Percentiles rank a stretch among this genome's conserved stretches.
phyloP scores from a whole-genome alignment of 495 filamentous ascomycete species.

The Hamigera avellanea region DNA sequence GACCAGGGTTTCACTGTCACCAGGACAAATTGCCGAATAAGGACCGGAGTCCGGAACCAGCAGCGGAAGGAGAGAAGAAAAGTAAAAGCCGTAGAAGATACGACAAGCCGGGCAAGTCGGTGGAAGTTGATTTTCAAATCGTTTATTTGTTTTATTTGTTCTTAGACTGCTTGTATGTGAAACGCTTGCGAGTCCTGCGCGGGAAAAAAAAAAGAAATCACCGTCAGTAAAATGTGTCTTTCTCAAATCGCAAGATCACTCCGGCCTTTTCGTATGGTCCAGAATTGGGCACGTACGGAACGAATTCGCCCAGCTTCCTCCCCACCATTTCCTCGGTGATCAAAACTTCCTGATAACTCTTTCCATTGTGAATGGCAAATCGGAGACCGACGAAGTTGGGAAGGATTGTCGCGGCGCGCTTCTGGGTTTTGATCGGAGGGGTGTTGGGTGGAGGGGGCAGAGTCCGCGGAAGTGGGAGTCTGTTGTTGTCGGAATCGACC shows the following conservation, averaged over 20 bases:
- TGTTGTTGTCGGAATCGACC: constrained; percentile 4
- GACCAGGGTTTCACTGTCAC: too few relatives aligned
- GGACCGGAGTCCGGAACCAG: too few relatives aligned
- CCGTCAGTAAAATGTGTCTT: too few relatives aligned
- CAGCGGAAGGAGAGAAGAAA: too few relatives aligned
- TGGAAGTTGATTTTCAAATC: too few relatives aligned
- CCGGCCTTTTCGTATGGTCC: too few relatives aligned
- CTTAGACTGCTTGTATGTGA: constrained; percentile 68
- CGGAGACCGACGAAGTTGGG: constrained; percentile 90
- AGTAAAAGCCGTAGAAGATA: too few relatives aligned
- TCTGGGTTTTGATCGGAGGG: constrained; percentile 76
- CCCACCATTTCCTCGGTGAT: constrained; percentile 99
- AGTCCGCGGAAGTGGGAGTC: constrained; percentile 31
- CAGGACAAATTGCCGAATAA: too few relatives aligned
- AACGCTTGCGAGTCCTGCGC: constrained; percentile 76
- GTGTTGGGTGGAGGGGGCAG: constrained; percentile 45
- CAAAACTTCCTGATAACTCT: constrained; percentile 75
- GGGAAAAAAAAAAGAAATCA: neutral
- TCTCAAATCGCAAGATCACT: too few relatives aligned
- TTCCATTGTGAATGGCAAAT: constrained; percentile 94
- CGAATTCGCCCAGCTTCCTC: constrained; percentile 93
- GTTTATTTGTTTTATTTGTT: constrained; percentile 42
- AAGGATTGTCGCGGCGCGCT: constrained; percentile 83
- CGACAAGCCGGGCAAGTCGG: too few relatives aligned
- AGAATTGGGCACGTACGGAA: constrained; percentile 52